Conservation (phyloP, 805 yeast genomes). For the Sugiyamaella marilandica region DNA sequence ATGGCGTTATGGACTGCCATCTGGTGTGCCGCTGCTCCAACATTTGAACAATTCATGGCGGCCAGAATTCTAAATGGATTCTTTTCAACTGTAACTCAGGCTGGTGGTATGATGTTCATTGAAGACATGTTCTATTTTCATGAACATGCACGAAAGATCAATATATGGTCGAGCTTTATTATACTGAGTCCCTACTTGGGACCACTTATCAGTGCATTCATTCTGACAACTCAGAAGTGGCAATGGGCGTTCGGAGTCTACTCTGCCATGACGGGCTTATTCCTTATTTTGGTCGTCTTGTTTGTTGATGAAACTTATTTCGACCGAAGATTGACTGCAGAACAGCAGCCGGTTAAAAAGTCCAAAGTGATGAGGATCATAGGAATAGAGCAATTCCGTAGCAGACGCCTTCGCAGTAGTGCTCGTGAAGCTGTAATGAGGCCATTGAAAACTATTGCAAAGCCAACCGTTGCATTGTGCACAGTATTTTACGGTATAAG, state of each 20-base stretch:
- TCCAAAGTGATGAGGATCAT: conserved; percentile 5
- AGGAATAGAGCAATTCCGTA: conserved; percentile 6
- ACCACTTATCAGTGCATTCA: conserved; percentile 7
- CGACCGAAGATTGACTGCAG: conserved; percentile 1
- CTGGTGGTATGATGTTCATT: conserved; percentile 11
- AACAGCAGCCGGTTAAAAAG: conserved; percentile 2
- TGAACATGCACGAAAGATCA: conserved; percentile 7
- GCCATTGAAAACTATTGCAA: conserved; percentile 2
- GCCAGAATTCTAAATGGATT: conserved; percentile 7
- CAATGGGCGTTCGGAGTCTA: conserved; percentile 9
- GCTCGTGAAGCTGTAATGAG: conserved; percentile 5
- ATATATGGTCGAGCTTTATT: conserved; percentile 8
- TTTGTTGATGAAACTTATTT: conserved; percentile 11
- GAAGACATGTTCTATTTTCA: conserved; percentile 8
- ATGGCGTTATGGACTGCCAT: conserved; percentile 11
- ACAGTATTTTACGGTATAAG: conserved; percentile 3
- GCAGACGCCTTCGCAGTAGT: not conserved
- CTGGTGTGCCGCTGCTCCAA: conserved; percentile 9
- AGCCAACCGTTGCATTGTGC: conserved; percentile 6
- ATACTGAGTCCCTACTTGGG: conserved; percentile 9
- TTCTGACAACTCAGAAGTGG: conserved; percentile 9
- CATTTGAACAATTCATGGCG: conserved; percentile 8
- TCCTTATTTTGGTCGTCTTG: conserved; percentile 1
- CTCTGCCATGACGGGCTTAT: conserved; percentile 6
- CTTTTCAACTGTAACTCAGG: conserved; percentile 7